These are phyloP conservation scores for Erigeron philadelphicus DNA, from an alignment of 140 eudicot species.

Conservation along the genomic window DNA sequence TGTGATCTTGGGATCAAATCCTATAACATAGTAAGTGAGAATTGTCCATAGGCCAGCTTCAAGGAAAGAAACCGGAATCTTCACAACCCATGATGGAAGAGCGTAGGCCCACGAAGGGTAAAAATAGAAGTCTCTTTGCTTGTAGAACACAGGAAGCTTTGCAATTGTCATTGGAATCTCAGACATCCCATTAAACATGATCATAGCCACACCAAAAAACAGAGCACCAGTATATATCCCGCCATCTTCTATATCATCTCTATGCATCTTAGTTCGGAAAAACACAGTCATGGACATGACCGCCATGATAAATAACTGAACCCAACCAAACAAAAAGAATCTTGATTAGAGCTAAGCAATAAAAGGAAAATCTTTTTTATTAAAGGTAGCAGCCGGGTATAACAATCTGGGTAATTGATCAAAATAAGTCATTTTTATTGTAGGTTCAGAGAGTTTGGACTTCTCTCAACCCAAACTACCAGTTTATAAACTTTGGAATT, in stretches of 20 bases:
- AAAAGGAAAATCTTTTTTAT: not conserved
- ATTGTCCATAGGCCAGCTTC: conserved; percentile 59
- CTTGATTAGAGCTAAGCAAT: not conserved
- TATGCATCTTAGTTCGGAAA: conserved; percentile 62
- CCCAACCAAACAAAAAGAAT: not conserved
- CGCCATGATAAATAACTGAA: conserved; percentile 53
- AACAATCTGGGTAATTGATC: too few species aligned
- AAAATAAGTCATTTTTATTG: too few species aligned
- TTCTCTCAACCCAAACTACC: too few species aligned
- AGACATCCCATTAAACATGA: conserved; percentile 74
- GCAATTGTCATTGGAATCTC: conserved; percentile 71
- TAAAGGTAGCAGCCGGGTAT: too few species aligned
- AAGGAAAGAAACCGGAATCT: conserved; percentile 60
- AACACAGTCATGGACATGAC: conserved; percentile 56
- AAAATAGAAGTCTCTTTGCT: conserved; percentile 73
- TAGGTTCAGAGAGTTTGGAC: too few species aligned
- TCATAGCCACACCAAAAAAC: conserved; percentile 38
- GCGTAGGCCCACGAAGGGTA: conserved; percentile 79
- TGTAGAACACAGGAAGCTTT: conserved; percentile 87
- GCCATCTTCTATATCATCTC: conserved; percentile 42
- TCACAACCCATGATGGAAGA: conserved; percentile 69
- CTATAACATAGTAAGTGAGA: conserved; percentile 62
- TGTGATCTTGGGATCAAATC: conserved; percentile 61
- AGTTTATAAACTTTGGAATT: too few species aligned
- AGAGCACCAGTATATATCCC: conserved; percentile 50